A percentile compares a stretch with the other conserved stretches of the same genome.
These are phyloP conservation scores for Sporothrix globosa DNA, from an alignment of 2,329 filamentous ascomycete genomes.

Conservation along the genomic window DNA sequence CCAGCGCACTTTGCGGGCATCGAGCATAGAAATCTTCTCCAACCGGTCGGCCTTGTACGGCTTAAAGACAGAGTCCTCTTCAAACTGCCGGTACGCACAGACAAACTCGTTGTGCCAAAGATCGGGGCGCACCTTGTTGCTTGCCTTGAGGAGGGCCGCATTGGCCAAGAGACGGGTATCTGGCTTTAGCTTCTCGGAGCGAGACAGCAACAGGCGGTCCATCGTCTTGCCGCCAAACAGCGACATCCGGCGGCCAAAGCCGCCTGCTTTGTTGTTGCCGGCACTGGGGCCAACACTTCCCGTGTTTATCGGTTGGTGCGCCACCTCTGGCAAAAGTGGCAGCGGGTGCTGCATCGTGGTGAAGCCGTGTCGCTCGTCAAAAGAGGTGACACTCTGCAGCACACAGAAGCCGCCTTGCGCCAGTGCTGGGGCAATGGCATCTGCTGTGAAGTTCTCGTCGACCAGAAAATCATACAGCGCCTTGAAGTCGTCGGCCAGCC, in stretches of 20 bases:
- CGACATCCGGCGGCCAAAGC: conserved; percentile 43
- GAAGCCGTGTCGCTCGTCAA: conserved; percentile 65
- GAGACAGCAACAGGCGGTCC: conserved; percentile 32
- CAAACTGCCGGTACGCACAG: conserved; percentile 69
- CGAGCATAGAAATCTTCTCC: conserved; percentile 62
- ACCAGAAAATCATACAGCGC: conserved; percentile 72
- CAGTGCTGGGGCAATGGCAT: conserved; percentile 55
- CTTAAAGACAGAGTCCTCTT: conserved; percentile 59
- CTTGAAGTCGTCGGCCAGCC: conserved; percentile 71
- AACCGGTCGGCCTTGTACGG: conserved; percentile 58
- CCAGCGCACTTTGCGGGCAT: conserved; percentile 78
- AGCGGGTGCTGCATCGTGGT: conserved; percentile 65
- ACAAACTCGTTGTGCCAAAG: conserved; percentile 61
- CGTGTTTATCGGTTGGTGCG: background rate
- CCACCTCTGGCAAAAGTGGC: conserved; percentile 63
- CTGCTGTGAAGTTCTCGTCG: conserved; percentile 59
- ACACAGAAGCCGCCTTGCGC: conserved; percentile 71
- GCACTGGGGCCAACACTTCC: background rate
- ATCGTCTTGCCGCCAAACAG: conserved; percentile 47
- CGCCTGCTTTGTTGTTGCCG: conserved; percentile 37
- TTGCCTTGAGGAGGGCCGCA: conserved; percentile 56
- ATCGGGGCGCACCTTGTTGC: conserved; percentile 49
- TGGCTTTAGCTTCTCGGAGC: conserved; percentile 48
- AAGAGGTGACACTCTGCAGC: conserved; percentile 67
- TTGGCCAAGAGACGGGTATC: conserved; percentile 56